Evolutionary conservation across 495 filamentous ascomycete genomes (phyloP), one percentile per base, ranked within the genome.

Genomic region (Trichoderma gamsii): DNA sequence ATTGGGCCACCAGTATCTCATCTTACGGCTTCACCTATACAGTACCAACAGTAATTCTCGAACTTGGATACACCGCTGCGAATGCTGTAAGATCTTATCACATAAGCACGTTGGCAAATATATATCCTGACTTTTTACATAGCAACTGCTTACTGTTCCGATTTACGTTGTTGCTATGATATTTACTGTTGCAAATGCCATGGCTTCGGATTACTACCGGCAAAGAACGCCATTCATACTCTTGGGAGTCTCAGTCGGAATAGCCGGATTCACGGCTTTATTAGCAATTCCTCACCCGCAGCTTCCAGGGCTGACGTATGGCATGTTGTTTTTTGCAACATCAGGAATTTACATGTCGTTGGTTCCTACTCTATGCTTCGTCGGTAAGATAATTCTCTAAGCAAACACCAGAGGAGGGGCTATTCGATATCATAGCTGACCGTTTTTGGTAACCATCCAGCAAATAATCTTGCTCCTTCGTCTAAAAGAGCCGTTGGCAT

Each of bases 1-100:
- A 96, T 76, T 91, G 92, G 46, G 90, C 89, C 8, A 79, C 97
- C 38, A 89, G 97, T 70, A 92, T 97, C 3, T 90, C 95, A 0
- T 92, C 91, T 43, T 97, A 97, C 72, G 83, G 85, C 76, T 82
- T 81, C 74, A 82, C 74, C 64, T 83, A 81, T 46, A 46, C 43
- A 46, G 43, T 46, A 0, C 43, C 43, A 15, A 46, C 43, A 11
- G 43, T 46, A 46, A 46, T 46, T 46, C 43, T 46, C 43, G 43
- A 46, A 6, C 43, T 46, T 46, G 43, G 43, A 46, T 46, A 46
- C 18, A 46, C 43, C 3, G 7, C 43, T 46, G 43, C 43, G 18
- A 46, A 46, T 46, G 43, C 43, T 6, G 43, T 46, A 46, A 46
- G 43, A 11, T 18, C 5, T 18, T 15, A 18, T 46, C 29, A 46